phyloP scores from a whole-genome alignment of 768 basidiomycete species.

The Clitopilus hobsonii region DNA sequence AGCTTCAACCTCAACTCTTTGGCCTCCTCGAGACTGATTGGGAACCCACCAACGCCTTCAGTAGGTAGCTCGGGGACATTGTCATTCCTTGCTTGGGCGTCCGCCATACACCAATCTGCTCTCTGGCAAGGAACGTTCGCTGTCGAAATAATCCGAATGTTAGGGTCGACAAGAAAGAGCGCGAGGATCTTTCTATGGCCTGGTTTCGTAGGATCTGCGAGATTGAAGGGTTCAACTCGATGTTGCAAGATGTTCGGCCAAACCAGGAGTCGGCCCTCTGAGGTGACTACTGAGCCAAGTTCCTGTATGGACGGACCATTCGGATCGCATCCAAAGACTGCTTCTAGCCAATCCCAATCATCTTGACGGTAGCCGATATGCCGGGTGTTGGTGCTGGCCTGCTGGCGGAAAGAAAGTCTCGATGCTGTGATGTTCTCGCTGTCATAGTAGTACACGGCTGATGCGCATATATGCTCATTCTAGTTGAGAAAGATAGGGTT shows the following conservation, averaged over 20 bases:
- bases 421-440: slow-evolving; percentile 26
- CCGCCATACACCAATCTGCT: slow-evolving; percentile 21
- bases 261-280: slow-evolving; percentile 28
- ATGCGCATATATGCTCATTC: slow-evolving; percentile 23
- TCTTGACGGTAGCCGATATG: slow-evolving; percentile 17
- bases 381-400: slow-evolving; percentile 4
- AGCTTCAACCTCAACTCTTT: slow-evolving; percentile 22
- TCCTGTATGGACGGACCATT: slow-evolving; percentile 19
- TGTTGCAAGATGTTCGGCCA: slow-evolving; percentile 42
- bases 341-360: slow-evolving; percentile 21
- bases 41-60: slow-evolving; percentile 15
- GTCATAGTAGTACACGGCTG: slow-evolving; percentile 23
- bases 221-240: slow-evolving; percentile 30
- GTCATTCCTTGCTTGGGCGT: slow-evolving; percentile 4
- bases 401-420: slow-evolving; percentile 24
- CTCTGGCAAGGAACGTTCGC: slow-evolving; percentile 6
- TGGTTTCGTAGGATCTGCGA: slow-evolving; percentile 27
- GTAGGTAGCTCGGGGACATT: slow-evolving; percentile 14
- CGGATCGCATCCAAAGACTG: slow-evolving; percentile 20
- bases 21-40: slow-evolving; percentile 22
- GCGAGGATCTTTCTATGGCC: slow-evolving; percentile 36
- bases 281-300: slow-evolving; percentile 28
- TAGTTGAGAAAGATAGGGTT: no score
- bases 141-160: slow-evolving; percentile 7
- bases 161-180: slow-evolving; percentile 21